Base-by-base conservation (phyloP, 2,329 filamentous ascomycete genomes). In the Neofusicoccum ribis region DNA sequence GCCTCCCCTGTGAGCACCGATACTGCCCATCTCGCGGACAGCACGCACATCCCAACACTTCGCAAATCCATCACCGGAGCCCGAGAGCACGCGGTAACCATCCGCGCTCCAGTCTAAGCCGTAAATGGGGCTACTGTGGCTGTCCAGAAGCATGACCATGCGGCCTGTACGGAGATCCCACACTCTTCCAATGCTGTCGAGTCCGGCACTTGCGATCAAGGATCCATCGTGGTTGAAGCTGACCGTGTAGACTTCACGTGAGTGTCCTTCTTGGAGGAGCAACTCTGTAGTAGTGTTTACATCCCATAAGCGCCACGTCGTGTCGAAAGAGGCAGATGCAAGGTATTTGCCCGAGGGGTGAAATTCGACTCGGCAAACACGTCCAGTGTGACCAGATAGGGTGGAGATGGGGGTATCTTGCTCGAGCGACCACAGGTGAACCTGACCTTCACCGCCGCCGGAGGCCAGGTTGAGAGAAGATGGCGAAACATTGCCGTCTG, bases 31-130 rank as follows among this genome's bases (percentile, higher is more conserved):
- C 68, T 89, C 89, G 71, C 91, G 87, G 56, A 98, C 93, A 72
- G 95, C 94, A 51, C 95, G 88, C 61, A 99, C 85, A 74, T 99
- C 95, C 95, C 95, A 99, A 79, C 94, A 97, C 78, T 97, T 98
- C 73, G 97, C 89, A 86, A 95, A 98, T 17, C 94, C 94, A 74
- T 99, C 95, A 2, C 89, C 92, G 14, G 93, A 96, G 1, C 93
- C 93, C 0, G 93, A 93, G n/a, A 98, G 82, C 8, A 98, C 87
- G n/a, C 95, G 88, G 76, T 97, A 89, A 5, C 94, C 93, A 74
- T 99, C 95, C 0, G 89, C 85, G 65, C 91, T 89, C 95, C 96
- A 99, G 77, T 97, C 93, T 5, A 98, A 82, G 0, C 89, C 93
- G 72, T 96, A 93, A 63, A 99, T 97, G 14, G 96, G 93, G 68